phyloP scores from a whole-genome alignment of 495 filamentous ascomycete genomes.

The Neurospora sp. region DNA sequence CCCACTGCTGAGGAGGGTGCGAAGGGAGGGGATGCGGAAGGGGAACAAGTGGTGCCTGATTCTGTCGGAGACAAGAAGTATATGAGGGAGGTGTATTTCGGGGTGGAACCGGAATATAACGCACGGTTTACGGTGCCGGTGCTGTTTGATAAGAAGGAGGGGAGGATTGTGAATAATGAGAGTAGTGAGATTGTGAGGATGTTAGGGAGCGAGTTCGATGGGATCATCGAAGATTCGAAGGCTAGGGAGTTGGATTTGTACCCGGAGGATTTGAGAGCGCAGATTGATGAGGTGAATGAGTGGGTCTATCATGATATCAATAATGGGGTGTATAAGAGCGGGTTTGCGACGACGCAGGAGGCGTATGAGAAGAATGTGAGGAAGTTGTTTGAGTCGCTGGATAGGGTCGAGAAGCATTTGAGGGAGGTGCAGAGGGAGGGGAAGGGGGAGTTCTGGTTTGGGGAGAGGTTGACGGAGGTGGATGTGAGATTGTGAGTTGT shows the following conservation, averaged over 20 bases:
- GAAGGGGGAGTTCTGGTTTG: conserved; percentile 52
- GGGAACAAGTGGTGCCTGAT: conserved; percentile 40
- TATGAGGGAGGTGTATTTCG: conserved; percentile 63
- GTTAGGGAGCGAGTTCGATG: conserved; percentile 49
- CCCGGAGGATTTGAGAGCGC: conserved; percentile 36
- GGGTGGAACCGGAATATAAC: conserved; percentile 54
- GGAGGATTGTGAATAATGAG: conserved; percentile 76
- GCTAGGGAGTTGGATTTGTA: conserved; percentile 43
- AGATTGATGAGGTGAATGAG: conserved; percentile 53
- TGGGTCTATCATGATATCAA: conserved; percentile 61
- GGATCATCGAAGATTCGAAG: conserved; percentile 37
- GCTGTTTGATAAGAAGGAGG: conserved; percentile 63
- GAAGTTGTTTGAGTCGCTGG: conserved; percentile 51
- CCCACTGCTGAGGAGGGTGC: conserved; percentile 46
- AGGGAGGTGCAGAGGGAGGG: conserved; percentile 7
- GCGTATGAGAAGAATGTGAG: conserved; percentile 51
- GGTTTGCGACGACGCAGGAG: conserved; percentile 54
- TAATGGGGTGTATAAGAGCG: conserved; percentile 62
- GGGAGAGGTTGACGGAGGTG: conserved; percentile 54
- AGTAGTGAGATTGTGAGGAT: conserved; percentile 74
- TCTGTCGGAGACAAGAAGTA: conserved; percentile 53
- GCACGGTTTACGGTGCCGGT: conserved; percentile 73
- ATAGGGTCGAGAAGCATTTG: conserved; percentile 54
- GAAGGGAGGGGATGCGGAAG: conserved; percentile 47
- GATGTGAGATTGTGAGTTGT: conserved; percentile 46